phyloP scores from a whole-genome alignment of 2,329 filamentous ascomycete genomes.

The Ascosphaera pollenicola region DNA sequence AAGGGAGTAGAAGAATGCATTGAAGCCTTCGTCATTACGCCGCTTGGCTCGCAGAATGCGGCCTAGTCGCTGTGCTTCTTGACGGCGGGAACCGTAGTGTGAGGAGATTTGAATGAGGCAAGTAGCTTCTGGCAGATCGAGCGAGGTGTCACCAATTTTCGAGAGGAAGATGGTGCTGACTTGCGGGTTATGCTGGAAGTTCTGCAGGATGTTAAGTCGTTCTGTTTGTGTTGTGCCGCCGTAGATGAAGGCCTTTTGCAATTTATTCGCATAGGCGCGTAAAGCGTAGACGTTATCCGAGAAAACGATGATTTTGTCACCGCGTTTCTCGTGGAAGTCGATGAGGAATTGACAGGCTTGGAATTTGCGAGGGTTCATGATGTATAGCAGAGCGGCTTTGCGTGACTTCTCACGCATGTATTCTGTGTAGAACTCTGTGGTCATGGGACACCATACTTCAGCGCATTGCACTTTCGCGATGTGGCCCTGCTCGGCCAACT shows the following conservation, averaged over 20 bases:
- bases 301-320: slow-evolving; percentile 96
- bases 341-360: slow-evolving; percentile 97
- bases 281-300: slow-evolving; percentile 93
- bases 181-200: slow-evolving; percentile 79
- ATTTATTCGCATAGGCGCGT: slow-evolving; percentile 59
- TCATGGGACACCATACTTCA: slow-evolving; percentile 99
- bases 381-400: slow-evolving; percentile 53
- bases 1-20: slow-evolving; percentile 95
- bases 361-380: slow-evolving; percentile 96
- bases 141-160: slow-evolving; percentile 95
- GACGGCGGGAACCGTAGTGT: slow-evolving; percentile 88
- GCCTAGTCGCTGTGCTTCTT: slow-evolving; percentile 84
- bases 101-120: slow-evolving; percentile 95
- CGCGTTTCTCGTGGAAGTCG: slow-evolving; percentile 82
- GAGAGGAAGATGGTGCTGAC: slow-evolving; percentile 90
- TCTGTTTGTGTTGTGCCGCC: slow-evolving; percentile 72
- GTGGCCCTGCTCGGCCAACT: slow-evolving; percentile 86
- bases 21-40: slow-evolving; percentile 93
- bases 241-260: slow-evolving; percentile 77
- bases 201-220: slow-evolving; percentile 68
- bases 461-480: slow-evolving; percentile 96
- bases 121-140: slow-evolving; percentile 88
- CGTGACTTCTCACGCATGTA: slow-evolving; percentile 54
- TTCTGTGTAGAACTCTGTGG: slow-evolving; percentile 90
- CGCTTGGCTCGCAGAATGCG: slow-evolving; percentile 88